Evolutionary conservation across 345 rosid species (phyloP).

Genomic region (Hypericum androsaemum): DNA sequence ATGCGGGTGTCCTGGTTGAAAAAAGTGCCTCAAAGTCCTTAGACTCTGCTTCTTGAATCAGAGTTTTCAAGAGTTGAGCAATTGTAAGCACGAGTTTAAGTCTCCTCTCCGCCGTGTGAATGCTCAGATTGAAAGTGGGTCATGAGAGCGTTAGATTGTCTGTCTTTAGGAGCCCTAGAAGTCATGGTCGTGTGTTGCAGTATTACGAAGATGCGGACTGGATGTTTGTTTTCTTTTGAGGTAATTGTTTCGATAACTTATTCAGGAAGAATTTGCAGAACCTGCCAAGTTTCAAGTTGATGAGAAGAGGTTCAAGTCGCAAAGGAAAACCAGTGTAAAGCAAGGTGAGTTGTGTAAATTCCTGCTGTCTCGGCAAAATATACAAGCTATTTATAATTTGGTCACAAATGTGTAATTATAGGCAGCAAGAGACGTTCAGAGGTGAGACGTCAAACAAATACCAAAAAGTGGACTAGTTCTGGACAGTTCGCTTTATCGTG

Average conservation of each 20-base stretch:
- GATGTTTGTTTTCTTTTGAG: slow-evolving; percentile 7
- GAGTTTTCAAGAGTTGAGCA: no score
- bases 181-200: no score
- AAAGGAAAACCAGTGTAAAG: slow-evolving; percentile 22
- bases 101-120: no score
- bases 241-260: background rate
- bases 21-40: no score
- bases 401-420: slow-evolving; percentile 23
- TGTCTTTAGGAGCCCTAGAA: no score
- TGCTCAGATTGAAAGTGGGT: no score
- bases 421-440: slow-evolving; percentile 26
- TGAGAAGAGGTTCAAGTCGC: slow-evolving; percentile 38
- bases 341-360: slow-evolving; percentile 31
- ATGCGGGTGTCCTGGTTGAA: no score
- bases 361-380: background rate
- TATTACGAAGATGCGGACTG: no score
- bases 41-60: no score
- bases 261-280: slow-evolving; percentile 80
- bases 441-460: slow-evolving; percentile 19
- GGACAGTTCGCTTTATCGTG: slow-evolving; percentile 9
- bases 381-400: slow-evolving; percentile 6
- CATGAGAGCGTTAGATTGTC: no score
- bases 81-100: no score
- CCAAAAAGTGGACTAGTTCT: slow-evolving; percentile 10
- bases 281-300: slow-evolving; percentile 37